Evolutionary conservation across 176 grass and related monocot genomes (phyloP).

Genomic region (Hyparrhenia diplandra): DNA sequence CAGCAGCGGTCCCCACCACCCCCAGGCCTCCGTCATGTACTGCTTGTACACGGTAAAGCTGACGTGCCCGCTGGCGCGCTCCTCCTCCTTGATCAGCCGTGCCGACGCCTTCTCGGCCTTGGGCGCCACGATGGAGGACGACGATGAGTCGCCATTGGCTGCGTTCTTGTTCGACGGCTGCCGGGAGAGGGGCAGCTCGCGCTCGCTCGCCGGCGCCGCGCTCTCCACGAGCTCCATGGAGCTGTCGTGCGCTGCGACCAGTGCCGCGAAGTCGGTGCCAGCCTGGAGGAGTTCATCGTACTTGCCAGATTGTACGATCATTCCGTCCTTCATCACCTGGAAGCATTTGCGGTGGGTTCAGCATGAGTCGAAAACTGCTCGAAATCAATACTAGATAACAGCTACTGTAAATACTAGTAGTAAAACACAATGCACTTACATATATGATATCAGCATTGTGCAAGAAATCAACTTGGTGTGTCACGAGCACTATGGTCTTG

Average conservation of each 20-base stretch:
- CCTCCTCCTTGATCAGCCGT: constrained; percentile 81
- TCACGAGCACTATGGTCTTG: constrained; percentile 88
- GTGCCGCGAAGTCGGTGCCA: constrained; percentile 63
- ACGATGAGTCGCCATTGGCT: neutral
- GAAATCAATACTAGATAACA: neutral
- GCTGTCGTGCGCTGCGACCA: constrained; percentile 84
- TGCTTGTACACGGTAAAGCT: constrained; percentile 66
- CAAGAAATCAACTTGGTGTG: constrained; percentile 97
- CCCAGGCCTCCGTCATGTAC: constrained; percentile 88
- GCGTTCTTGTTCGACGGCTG: constrained; percentile 27
- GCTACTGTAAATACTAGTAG: neutral
- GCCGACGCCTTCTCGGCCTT: constrained; percentile 63
- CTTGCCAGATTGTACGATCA: constrained; percentile 73
- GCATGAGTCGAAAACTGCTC: neutral
- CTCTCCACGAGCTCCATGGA: constrained; percentile 94
- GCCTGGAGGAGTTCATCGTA: constrained; percentile 60
- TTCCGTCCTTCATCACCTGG: constrained; percentile 88
- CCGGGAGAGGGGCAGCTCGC: constrained; percentile 28
- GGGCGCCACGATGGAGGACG: constrained; percentile 22
- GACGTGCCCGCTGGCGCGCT: constrained; percentile 79
- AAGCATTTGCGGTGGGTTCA: neutral
- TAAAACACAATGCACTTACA: constrained; percentile 34
- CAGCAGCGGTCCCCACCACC: constrained; percentile 62
- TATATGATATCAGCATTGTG: constrained; percentile 91
- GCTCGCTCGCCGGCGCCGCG: constrained; percentile 15